Evolutionary conservation across 139 green algal species (phyloP).

Genomic region (Eudorina sp.): DNA sequence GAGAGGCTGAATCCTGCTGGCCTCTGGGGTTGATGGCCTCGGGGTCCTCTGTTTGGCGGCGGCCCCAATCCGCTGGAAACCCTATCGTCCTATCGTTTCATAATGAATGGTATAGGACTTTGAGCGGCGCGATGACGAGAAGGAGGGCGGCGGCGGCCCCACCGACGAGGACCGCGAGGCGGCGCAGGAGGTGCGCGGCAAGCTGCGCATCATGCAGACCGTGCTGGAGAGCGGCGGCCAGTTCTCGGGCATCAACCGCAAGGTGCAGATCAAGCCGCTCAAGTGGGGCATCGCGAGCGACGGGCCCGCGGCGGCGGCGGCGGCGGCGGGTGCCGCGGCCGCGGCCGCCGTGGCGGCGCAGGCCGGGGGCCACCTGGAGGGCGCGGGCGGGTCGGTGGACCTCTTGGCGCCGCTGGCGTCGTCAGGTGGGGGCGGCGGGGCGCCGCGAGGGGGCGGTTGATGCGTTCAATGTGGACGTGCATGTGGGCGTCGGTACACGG

Average conservation of each 20-base stretch:
- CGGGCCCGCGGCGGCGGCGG: background rate
- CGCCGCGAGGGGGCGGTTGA: no score
- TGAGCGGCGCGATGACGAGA: slow-evolving; percentile 48
- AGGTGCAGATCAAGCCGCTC: slow-evolving; percentile 77
- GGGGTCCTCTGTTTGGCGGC: no score
- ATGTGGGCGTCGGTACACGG: no score
- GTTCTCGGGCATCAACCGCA: slow-evolving; percentile 94
- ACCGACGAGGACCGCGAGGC: slow-evolving; percentile 61
- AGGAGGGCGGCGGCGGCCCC: slow-evolving; percentile 27
- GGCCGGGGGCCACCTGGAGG: background rate
- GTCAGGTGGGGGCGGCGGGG: no score
- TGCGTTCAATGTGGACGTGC: no score
- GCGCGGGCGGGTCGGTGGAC: slow-evolving; percentile 13
- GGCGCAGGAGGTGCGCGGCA: slow-evolving; percentile 82
- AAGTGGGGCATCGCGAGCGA: background rate
- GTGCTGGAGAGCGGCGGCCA: slow-evolving; percentile 77
- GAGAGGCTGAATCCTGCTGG: no score
- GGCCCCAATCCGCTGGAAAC: no score
- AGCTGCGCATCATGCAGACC: slow-evolving; percentile 90
- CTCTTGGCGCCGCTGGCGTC: background rate
- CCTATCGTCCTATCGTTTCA: background rate
- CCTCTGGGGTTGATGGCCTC: no score
- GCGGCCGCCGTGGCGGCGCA: background rate
- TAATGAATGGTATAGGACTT: background rate
- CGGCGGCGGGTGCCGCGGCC: background rate